A percentile compares a stretch with the other conserved stretches of the same genome.
These are phyloP conservation scores for Porogramme epimiltina DNA, from an alignment of 1,284 basidiomycete genomes.

Conservation along the genomic window DNA sequence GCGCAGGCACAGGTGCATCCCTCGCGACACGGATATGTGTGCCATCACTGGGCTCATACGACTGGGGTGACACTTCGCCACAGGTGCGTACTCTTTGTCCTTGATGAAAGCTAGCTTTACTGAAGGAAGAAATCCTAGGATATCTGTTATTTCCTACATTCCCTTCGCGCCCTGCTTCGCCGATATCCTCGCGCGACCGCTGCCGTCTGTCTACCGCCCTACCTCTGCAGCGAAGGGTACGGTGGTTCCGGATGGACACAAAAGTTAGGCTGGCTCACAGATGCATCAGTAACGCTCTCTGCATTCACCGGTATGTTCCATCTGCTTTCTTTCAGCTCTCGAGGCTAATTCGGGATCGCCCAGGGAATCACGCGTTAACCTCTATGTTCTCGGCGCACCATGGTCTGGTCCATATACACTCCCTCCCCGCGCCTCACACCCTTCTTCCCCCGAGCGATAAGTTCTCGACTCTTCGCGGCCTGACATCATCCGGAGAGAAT, in stretches of 20 bases:
- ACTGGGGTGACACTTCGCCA: constrained; percentile 66
- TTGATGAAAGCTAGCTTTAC: constrained; percentile 1
- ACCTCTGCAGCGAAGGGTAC: constrained; percentile 57
- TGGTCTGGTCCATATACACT: constrained; percentile 77
- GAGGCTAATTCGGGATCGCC: constrained; percentile 1
- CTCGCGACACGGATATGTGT: constrained; percentile 66
- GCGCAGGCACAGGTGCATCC: constrained; percentile 11
- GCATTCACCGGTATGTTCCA: constrained; percentile 71
- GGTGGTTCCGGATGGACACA: constrained; percentile 69
- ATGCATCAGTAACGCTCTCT: constrained; percentile 73
- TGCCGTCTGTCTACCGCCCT: constrained; percentile 68
- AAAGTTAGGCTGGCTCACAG: constrained; percentile 79
- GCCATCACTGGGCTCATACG: constrained; percentile 67
- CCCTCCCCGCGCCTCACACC: constrained; percentile 70
- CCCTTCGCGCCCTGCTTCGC: constrained; percentile 64
- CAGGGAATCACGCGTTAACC: constrained; percentile 69
- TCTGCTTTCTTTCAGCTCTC: no score
- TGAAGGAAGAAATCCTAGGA: no score
- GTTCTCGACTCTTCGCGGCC: constrained; percentile 76
- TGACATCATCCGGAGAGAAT: constrained; percentile 76
- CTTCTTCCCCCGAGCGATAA: constrained; percentile 75
- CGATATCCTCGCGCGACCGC: constrained; percentile 60
- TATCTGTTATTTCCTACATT: constrained; percentile 69
- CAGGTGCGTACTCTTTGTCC: constrained; percentile 45
- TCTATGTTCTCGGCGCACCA: constrained; percentile 81